Conservation (phyloP, 352 stramenopile genomes). For the Aphanomyces stellatus region DNA sequence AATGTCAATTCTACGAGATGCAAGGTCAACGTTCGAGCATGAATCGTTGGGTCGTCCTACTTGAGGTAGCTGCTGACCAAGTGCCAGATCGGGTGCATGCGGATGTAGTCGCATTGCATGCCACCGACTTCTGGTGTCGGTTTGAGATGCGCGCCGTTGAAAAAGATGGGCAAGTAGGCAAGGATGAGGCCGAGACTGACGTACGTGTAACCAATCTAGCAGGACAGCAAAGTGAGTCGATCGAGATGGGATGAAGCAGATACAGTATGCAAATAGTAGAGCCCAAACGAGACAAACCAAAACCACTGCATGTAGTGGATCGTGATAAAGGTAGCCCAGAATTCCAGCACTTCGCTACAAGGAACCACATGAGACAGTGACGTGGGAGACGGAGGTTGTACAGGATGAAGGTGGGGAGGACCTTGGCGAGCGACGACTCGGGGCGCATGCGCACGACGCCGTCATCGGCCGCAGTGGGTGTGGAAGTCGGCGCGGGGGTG, state of each 20-base stretch:
- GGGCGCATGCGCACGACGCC: not conserved
- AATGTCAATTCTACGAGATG: slow-evolving; percentile 51
- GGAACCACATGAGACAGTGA: not conserved
- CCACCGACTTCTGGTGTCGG: slow-evolving; percentile 26
- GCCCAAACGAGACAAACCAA: slow-evolving; percentile 35
- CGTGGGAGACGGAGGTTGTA: not conserved
- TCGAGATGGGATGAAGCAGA: too few species aligned
- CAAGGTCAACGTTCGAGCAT: too few species aligned
- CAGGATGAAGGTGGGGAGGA: not conserved
- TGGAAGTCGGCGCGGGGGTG: too few species aligned
- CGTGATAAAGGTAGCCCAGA: slow-evolving; percentile 37
- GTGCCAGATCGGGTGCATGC: slow-evolving; percentile 39
- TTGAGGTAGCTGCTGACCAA: slow-evolving; percentile 39
- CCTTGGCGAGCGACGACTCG: not conserved
- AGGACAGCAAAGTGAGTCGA: not conserved
- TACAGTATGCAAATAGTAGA: slow-evolving; percentile 57
- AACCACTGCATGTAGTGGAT: slow-evolving; percentile 74
- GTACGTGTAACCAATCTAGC: slow-evolving; percentile 46
- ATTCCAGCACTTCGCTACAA: not conserved
- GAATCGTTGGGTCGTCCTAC: too few species aligned
- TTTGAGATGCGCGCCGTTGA: slow-evolving; percentile 44
- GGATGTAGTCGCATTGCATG: slow-evolving; percentile 42
- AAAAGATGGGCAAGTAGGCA: slow-evolving; percentile 56
- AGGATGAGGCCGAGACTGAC: slow-evolving; percentile 41
- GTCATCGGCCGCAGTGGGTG: too few species aligned